A percentile compares a stretch with the other conserved stretches of the same genome.
Evolutionary conservation across 345 rosid species (phyloP).

Genomic region (Firmiana major): DNA sequence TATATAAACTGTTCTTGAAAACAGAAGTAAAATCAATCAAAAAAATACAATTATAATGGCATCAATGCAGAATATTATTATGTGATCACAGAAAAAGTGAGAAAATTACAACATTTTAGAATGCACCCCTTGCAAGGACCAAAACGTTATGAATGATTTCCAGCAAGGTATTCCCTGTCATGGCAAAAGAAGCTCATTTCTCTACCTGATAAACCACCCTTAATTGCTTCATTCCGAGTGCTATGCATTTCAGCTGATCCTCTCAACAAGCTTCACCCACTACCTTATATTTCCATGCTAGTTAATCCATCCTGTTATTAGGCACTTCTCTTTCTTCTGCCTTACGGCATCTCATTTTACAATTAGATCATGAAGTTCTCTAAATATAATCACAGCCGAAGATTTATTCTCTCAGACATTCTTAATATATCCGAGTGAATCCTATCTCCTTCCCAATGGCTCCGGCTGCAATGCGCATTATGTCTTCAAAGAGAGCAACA

Average conservation of each 20-base stretch:
- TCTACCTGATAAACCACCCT: background rate
- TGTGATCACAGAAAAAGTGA: too few relatives aligned
- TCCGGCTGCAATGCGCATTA: conserved; percentile 56
- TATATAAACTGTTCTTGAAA: background rate
- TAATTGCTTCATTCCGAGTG: background rate
- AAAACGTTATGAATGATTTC: too few relatives aligned
- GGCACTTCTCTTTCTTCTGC: background rate
- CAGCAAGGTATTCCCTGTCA: too few relatives aligned
- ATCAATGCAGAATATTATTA: background rate
- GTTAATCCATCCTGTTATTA: background rate
- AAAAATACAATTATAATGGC: background rate
- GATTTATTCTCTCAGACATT: conserved; percentile 47
- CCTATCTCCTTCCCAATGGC: conserved; percentile 43
- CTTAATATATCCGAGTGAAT: conserved; percentile 50
- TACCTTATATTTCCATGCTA: background rate
- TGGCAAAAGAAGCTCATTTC: too few relatives aligned
- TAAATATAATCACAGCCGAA: conserved; percentile 27
- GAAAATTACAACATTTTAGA: too few relatives aligned
- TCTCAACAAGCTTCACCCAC: background rate
- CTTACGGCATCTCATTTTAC: background rate
- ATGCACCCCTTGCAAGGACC: too few relatives aligned
- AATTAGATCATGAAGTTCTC: background rate
- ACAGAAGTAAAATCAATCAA: too few relatives aligned
- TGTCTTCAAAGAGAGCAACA: conserved; percentile 58
- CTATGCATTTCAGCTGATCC: background rate